These are phyloP conservation scores for Citrus unshiu DNA, from an alignment of 345 rosid species.

Conservation along the genomic window DNA sequence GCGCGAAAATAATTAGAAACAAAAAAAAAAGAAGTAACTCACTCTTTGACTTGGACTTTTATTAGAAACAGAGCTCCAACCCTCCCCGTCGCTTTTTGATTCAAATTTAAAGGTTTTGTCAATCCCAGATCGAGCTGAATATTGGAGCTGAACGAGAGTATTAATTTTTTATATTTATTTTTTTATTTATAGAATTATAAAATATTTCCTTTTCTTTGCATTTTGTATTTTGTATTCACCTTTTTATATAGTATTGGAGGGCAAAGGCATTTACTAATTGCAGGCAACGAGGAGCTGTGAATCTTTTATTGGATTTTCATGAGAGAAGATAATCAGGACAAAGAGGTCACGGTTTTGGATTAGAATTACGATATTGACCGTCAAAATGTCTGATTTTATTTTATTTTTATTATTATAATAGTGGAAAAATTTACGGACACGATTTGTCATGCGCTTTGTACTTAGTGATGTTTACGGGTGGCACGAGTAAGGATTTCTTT, in stretches of 20 bases:
- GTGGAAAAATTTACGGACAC: background rate
- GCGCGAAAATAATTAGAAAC: background rate
- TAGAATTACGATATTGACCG: constrained; percentile 7
- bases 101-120: background rate
- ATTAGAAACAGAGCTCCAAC: background rate
- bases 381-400: background rate
- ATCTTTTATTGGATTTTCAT: background rate
- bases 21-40: no score
- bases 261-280: background rate
- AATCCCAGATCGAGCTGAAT: constrained; percentile 7
- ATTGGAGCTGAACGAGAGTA: background rate
- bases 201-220: background rate
- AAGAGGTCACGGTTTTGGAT: background rate
- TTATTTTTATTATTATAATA: background rate
- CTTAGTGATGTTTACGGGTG: background rate
- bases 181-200: background rate
- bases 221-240: background rate
- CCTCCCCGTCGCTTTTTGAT: background rate
- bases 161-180: background rate
- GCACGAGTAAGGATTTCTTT: background rate
- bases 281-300: background rate
- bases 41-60: background rate
- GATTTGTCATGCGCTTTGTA: background rate
- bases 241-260: background rate
- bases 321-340: background rate